Base-by-base conservation (phyloP, 2,329 filamentous ascomycete genomes). In the Aspergillus glaucus region DNA sequence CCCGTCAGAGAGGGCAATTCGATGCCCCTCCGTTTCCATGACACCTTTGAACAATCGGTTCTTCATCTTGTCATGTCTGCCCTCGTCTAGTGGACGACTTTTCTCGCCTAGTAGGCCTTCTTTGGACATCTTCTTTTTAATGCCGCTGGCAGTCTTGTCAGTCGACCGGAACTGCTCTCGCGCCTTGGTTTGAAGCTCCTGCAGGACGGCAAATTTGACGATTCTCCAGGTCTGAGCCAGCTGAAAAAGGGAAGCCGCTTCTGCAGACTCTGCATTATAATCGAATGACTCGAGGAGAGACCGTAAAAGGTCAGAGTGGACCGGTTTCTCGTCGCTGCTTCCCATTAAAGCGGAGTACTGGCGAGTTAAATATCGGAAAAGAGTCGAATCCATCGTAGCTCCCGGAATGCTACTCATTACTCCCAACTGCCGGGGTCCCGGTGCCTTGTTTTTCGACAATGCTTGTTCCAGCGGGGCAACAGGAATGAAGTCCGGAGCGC, bases 151-250 rank as follows among this genome's bases (percentile, higher is more conserved):
- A 22, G 53, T 50, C 22, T 60, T 58, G 43, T 62, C 59, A 9
- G 52, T 49, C 22, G 41, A 24, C 37, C 46, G 57, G 22, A 51
- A 60, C 42, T 64, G 64, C 45, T 67, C 60, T 45, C 68, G 62
- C 7, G 65, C 65, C 56, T 69, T 71, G 37, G 58, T 51, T 48
- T 67, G 67, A 24, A 81, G 68, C 50, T 80, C 77, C 49, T 75
- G 71, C 2, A 74, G 60, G 46, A 80, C 68, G 22, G 75, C 71
- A 48, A 73, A 70, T 47, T 75, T 76, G 30, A 82, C 63, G 19
- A 84, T 73, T 47, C 74, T 75, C 80, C 80, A 85, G 17, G 79
- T 79, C 53, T 82, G 77, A 28, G 81, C 77, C 42, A 80, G 65
- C 47, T 75, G 72, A 54, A 76, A 69, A 52, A 76, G 65, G 36